Percentiles rank a stretch among this genome's conserved stretches.
phyloP scores from a whole-genome alignment of 2,329 filamentous ascomycete genomes.

The Hysterium pulicare region DNA sequence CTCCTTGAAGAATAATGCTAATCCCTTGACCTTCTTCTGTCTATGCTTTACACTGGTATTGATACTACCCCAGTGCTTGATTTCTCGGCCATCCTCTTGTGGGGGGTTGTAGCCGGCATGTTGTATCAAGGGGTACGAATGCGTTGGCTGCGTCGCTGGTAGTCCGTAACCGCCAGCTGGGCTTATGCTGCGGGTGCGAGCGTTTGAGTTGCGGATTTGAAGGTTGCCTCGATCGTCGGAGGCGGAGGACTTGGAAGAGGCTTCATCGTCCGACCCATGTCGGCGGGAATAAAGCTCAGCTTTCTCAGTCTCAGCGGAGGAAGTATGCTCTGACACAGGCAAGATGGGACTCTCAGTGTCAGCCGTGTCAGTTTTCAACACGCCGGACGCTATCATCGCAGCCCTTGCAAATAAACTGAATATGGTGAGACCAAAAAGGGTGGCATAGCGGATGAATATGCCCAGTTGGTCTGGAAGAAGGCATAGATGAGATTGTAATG shows the following conservation, averaged over 20 bases:
- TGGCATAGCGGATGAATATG: constrained; percentile 76
- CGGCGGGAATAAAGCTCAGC: constrained; percentile 10
- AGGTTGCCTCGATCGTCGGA: constrained; percentile 23
- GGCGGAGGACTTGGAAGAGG: constrained; percentile 30
- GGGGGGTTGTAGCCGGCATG: constrained; percentile 41
- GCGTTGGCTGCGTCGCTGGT: constrained; percentile 16
- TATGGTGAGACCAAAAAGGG: constrained; percentile 56
- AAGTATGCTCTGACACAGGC: constrained; percentile 19
- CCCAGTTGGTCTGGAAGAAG: constrained; percentile 83
- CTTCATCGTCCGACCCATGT: constrained; percentile 10
- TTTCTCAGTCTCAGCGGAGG: constrained; percentile 27
- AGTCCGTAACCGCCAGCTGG: constrained; percentile 31
- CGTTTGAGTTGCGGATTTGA: constrained; percentile 25
- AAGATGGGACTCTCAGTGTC: constrained; percentile 22
- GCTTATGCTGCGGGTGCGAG: constrained; percentile 38
- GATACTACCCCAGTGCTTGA: constrained; percentile 25
- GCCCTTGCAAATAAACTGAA: constrained; percentile 47
- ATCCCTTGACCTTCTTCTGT: constrained; percentile 32
- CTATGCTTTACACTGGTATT: constrained; percentile 25
- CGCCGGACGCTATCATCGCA: constrained; percentile 28
- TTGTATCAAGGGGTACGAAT: constrained; percentile 36
- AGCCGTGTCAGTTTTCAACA: constrained; percentile 11
- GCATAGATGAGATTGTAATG: constrained; percentile 85
- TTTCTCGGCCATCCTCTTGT: constrained; percentile 21
- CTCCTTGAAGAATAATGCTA: constrained; percentile 56